Percentiles rank a stretch among this genome's conserved stretches.
Evolutionary conservation across 2,329 filamentous ascomycete species (phyloP).

Genomic region (Colletotrichum eleusines): DNA sequence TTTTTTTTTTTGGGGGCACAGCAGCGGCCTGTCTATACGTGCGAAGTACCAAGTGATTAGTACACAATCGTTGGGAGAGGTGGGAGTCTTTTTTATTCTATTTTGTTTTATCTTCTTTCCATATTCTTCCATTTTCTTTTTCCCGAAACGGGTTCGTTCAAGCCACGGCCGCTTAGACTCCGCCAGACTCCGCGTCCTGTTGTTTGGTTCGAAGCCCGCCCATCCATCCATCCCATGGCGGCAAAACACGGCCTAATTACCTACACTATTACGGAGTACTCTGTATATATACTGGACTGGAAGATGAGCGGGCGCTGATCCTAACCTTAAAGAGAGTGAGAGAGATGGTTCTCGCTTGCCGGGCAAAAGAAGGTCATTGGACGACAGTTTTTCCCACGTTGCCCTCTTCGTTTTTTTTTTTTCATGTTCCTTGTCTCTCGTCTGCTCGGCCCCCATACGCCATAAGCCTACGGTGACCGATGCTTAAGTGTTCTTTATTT

Average conservation of each 20-base stretch:
- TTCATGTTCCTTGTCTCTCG: no score
- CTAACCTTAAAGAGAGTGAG: slow-evolving; percentile 7
- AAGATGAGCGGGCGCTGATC: slow-evolving; percentile 13
- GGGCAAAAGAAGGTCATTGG: slow-evolving; percentile 27
- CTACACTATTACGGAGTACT: no score
- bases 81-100: no score
- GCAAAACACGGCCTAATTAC: slow-evolving; percentile 3
- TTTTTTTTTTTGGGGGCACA: no score
- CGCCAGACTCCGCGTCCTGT: slow-evolving; percentile 35
- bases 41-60: no score
- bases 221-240: slow-evolving; percentile 1
- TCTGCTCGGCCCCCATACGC: background rate
- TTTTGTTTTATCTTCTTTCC: no score
- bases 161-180: slow-evolving; percentile 35
- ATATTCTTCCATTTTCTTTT: no score
- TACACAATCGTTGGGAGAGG: slow-evolving; percentile 5
- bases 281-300: background rate
- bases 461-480: slow-evolving; percentile 19
- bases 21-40: background rate
- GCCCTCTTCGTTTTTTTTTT: background rate
- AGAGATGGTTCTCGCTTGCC: background rate
- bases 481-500: background rate
- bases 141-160: slow-evolving; percentile 33
- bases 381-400: slow-evolving; percentile 20
- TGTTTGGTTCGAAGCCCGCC: background rate